Conservation (phyloP, 768 basidiomycete species). For the Lactarius psammicola region DNA sequence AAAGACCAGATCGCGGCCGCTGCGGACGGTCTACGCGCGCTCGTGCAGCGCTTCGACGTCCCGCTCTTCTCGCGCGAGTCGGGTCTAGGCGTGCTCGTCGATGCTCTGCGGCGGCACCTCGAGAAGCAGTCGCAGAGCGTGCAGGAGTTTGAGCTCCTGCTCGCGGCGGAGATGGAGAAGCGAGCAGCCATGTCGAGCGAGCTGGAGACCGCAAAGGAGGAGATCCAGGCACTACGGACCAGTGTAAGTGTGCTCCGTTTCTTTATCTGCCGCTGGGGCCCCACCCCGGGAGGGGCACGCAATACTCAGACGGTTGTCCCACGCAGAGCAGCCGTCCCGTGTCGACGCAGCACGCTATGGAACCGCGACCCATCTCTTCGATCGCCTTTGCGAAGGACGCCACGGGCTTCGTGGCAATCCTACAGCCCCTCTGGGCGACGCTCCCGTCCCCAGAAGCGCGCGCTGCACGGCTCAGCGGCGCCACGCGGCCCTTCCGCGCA, state of each 20-base stretch:
- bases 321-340: conserved; percentile 17
- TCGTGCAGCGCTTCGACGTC: conserved; percentile 59
- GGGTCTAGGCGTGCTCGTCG: conserved; percentile 32
- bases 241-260: conserved; percentile 43
- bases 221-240: conserved; percentile 31
- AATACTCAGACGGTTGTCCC: conserved; percentile 5
- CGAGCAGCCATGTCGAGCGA: conserved; percentile 26
- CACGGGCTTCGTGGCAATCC: conserved; percentile 54
- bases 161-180: conserved; percentile 37
- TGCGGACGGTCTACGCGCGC: conserved; percentile 44
- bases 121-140: conserved; percentile 39
- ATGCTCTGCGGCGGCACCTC: conserved; percentile 34
- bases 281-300: conserved; percentile 14
- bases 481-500: conserved; percentile 46
- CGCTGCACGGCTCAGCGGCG: conserved; percentile 54
- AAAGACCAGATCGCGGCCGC: conserved; percentile 53
- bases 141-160: conserved; percentile 39
- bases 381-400: conserved; percentile 44
- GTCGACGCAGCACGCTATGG: not conserved
- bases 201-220: conserved; percentile 31
- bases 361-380: conserved; percentile 25
- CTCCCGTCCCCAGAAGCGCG: conserved; percentile 86
- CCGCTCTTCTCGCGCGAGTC: conserved; percentile 42
- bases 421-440: conserved; percentile 74
- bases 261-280: not conserved